phyloP scores from a whole-genome alignment of 1,139 yeast genomes.

The Tardiomyces blankii region DNA sequence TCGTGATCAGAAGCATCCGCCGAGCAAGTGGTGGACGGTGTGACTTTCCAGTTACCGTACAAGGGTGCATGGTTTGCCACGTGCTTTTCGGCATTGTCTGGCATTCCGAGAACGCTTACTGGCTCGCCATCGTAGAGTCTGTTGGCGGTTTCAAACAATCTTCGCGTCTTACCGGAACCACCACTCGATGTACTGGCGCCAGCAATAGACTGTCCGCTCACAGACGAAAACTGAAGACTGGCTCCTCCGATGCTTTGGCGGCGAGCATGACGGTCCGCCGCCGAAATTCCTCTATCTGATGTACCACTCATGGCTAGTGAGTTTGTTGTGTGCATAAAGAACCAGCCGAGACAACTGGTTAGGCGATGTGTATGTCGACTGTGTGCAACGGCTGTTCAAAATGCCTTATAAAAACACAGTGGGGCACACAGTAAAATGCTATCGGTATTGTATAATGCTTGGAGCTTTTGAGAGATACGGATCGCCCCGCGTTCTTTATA shows the following conservation, averaged over 20 bases:
- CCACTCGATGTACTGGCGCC: neutral
- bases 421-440: too few species aligned
- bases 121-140: neutral
- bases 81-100: neutral
- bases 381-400: too few species aligned
- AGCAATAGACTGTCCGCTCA: too few species aligned
- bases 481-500: too few species aligned
- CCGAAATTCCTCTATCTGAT: neutral
- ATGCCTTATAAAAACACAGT: too few species aligned
- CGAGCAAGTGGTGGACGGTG: neutral
- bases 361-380: too few species aligned
- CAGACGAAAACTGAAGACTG: neutral
- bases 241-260: neutral
- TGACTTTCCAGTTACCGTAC: neutral
- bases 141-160: neutral
- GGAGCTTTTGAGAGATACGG: too few species aligned
- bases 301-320: too few species aligned
- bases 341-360: too few species aligned
- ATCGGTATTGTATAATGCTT: too few species aligned
- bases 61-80: neutral
- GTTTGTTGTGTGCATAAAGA: too few species aligned
- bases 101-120: neutral
- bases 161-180: neutral
- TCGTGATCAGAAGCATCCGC: neutral
- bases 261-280: neutral